Base-by-base conservation (phyloP, 805 yeast genomes). In the Barnettozyma botsteinii region DNA sequence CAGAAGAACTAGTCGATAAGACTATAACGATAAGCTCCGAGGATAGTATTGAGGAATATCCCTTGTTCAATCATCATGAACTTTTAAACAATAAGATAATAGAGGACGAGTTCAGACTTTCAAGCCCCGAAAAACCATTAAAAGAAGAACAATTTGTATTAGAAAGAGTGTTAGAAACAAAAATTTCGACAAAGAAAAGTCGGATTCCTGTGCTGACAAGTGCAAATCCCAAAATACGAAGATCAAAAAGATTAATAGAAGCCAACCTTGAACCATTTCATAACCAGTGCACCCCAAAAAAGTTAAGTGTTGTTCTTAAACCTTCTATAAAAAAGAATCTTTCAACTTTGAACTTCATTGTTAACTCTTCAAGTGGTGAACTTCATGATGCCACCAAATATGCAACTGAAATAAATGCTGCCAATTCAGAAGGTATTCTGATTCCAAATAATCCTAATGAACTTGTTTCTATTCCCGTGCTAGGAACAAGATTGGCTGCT, bases 321-420 rank as follows among this genome's bases (percentile, higher is more conserved):
- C 43, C 57, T 3, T 42, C 41, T 3, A 42, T 55, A 12, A 55
- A 45, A 29, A 19, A 24, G 8, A 37, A 29, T 22, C 25, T 24
- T 1, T 24, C 41, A 15, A 25, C 30, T 5, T 44, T 55, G 24
- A 76, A 76, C 34, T 67, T 70, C 49, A 60, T 79, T 33, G 84
- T 80, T 23, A 81, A 79, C 47, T 70, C 84, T 6, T 72, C 77
- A 52, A 76, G 79, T 28, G 84, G 85, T 0, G 64, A 64, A 41
- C 51, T 77, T 13, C 71, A 69, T 47, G 85, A 80, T 51, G 85
- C 85, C 9, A 79, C 85, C 3, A 73, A 70, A 48, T 79, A 74
- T 57, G 87, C 84, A 2, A 80, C 86, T 1, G 85, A 79, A 54
- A 65, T 80, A 41, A 80, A 80, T 53, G 70, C 85, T 0, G 67